Evolutionary conservation across 768 basidiomycete species (phyloP).

Genomic region (Fomitopsis serialis): DNA sequence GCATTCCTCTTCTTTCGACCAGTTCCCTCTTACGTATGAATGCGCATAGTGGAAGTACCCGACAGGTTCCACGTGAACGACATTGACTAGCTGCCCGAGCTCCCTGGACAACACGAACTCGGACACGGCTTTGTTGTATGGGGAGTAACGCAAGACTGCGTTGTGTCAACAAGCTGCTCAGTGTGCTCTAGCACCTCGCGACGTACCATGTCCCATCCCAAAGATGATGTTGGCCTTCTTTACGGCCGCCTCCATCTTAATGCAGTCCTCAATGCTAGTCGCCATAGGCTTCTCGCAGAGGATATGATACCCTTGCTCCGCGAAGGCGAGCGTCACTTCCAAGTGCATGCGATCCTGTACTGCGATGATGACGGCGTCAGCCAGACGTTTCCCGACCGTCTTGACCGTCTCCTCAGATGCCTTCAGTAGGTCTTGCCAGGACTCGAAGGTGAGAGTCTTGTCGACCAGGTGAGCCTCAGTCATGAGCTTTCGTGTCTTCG

Average conservation of each 20-base stretch:
- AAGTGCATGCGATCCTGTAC: slow-evolving; percentile 80
- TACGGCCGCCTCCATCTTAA: slow-evolving; percentile 70
- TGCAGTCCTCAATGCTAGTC: slow-evolving; percentile 63
- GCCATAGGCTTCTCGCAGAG: slow-evolving; percentile 95
- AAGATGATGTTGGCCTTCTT: slow-evolving; percentile 70
- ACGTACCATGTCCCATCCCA: slow-evolving; percentile 81
- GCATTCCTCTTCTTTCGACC: slow-evolving; percentile 62
- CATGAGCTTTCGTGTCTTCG: slow-evolving; percentile 55
- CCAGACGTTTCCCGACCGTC: slow-evolving; percentile 63
- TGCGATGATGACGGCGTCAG: slow-evolving; percentile 76
- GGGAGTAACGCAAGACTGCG: slow-evolving; percentile 81
- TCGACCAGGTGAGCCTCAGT: slow-evolving; percentile 56
- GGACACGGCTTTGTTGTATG: slow-evolving; percentile 69
- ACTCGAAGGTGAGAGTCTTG: slow-evolving; percentile 59
- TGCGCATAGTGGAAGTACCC: slow-evolving; percentile 89
- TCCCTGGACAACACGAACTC: slow-evolving; percentile 63
- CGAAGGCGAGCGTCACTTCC: slow-evolving; percentile 70
- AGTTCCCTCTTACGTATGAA: slow-evolving; percentile 82
- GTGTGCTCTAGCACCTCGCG: neutral
- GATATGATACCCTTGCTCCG: slow-evolving; percentile 79
- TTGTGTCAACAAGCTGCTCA: neutral
- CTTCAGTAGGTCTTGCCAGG: slow-evolving; percentile 65
- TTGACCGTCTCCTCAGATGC: slow-evolving; percentile 64
- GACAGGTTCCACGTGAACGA: slow-evolving; percentile 81
- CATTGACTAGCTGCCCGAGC: slow-evolving; percentile 77